phyloP scores from a whole-genome alignment of 768 basidiomycete genomes.

The Paxillus involutus region DNA sequence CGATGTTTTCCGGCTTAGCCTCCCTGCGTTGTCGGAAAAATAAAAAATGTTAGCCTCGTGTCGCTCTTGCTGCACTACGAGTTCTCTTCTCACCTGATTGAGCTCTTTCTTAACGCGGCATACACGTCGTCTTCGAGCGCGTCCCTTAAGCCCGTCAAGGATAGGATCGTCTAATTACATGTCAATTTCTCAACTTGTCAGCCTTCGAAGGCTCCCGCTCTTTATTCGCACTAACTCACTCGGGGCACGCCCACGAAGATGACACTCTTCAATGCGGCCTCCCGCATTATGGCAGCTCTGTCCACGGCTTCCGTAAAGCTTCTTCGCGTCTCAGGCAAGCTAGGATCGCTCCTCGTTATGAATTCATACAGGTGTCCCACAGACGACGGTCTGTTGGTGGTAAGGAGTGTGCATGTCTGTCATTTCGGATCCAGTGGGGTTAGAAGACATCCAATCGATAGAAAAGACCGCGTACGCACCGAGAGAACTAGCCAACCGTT shows the following conservation, averaged over 20 bases:
- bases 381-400: conserved; percentile 77
- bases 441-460: conserved; percentile 17
- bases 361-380: conserved; percentile 82
- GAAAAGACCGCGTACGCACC: conserved; percentile 40
- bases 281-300: conserved; percentile 83
- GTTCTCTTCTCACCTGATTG: conserved; percentile 56
- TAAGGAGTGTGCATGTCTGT: conserved; percentile 82
- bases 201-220: background rate
- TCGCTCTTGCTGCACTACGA: conserved; percentile 4
- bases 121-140: conserved; percentile 83
- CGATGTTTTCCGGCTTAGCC: conserved; percentile 61
- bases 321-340: conserved; percentile 40
- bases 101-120: conserved; percentile 60
- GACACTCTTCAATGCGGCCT: conserved; percentile 85
- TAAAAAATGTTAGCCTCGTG: conserved; percentile 24
- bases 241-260: conserved; percentile 88
- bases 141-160: conserved; percentile 72
- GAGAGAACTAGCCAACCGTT: conserved; percentile 82
- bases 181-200: conserved; percentile 6
- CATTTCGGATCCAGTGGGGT: conserved; percentile 31
- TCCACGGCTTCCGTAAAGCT: conserved; percentile 57
- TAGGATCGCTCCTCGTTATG: conserved; percentile 51
- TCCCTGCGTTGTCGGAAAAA: conserved; percentile 40
- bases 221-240: conserved; percentile 42
- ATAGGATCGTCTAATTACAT: conserved; percentile 68